A percentile compares a stretch with the other conserved stretches of the same genome.
Conservation (phyloP, 179 eudicot species). For the Vitellaria paradoxa region DNA sequence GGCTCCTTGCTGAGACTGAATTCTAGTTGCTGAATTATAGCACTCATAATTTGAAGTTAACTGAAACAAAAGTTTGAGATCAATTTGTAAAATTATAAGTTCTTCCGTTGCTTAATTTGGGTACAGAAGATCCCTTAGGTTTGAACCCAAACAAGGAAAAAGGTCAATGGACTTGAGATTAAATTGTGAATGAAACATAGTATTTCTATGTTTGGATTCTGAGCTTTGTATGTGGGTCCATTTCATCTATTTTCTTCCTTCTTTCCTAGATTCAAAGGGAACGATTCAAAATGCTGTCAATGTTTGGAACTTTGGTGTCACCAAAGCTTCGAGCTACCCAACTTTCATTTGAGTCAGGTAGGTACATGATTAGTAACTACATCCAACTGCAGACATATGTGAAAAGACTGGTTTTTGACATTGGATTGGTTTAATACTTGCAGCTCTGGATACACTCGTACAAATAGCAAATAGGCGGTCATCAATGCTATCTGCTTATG, state of each 20-base stretch:
- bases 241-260: neutral
- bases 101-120: too few relatives aligned
- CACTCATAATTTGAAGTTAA: neutral
- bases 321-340: slow-evolving; percentile 90
- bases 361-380: neutral
- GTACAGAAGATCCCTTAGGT: too few relatives aligned
- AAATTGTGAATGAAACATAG: too few relatives aligned
- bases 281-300: slow-evolving; percentile 68
- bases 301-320: slow-evolving; percentile 81
- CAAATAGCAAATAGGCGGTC: slow-evolving; percentile 79
- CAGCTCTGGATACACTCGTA: slow-evolving; percentile 76
- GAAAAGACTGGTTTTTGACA: neutral
- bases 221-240: neutral
- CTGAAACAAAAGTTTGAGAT: neutral
- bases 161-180: too few relatives aligned
- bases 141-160: too few relatives aligned
- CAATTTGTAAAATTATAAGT: neutral
- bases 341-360: slow-evolving; percentile 88
- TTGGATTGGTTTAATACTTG: slow-evolving; percentile 10
- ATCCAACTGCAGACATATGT: neutral
- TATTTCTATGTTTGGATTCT: neutral
- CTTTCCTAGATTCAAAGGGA: slow-evolving; percentile 56
- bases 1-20: neutral
- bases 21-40: slow-evolving; percentile 3
- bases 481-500: slow-evolving; percentile 54